Percentiles rank a stretch among this genome's conserved stretches.
Conservation (phyloP, 257 asterid species). For the Solanum chmielewskii region DNA sequence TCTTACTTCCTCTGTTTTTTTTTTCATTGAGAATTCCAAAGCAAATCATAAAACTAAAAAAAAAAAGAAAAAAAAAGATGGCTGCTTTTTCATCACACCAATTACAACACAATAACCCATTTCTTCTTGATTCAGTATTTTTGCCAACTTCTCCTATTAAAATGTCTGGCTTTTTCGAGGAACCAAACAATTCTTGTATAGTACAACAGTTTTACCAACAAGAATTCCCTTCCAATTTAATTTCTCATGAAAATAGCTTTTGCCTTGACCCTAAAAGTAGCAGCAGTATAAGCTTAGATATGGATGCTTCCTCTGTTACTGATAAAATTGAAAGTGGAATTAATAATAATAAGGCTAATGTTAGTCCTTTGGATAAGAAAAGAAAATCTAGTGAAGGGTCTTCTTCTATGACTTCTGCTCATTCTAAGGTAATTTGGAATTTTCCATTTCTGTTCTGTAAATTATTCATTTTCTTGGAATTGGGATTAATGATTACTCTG, state of each 20-base stretch:
- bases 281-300: conserved; percentile 3
- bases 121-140: conserved; percentile 16
- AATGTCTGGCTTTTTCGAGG: conserved; percentile 12
- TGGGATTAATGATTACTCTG: not conserved
- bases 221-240: not conserved
- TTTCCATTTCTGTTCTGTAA: not conserved
- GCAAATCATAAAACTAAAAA: not conserved
- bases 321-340: conserved; percentile 16
- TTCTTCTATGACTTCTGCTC: conserved; percentile 29
- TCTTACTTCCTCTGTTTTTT: not conserved
- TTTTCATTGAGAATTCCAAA: not conserved
- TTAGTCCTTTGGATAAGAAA: conserved; percentile 9
- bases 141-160: conserved; percentile 13
- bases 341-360: conserved; percentile 8
- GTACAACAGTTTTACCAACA: conserved; percentile 19
- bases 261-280: conserved; percentile 8
- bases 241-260: not conserved
- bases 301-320: conserved; percentile 38
- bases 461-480: not conserved
- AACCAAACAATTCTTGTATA: conserved; percentile 14
- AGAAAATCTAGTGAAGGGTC: conserved; percentile 30
- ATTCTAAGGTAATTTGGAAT: conserved; percentile 31
- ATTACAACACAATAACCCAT: conserved; percentile 10
- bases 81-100: conserved; percentile 37
- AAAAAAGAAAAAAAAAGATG: not conserved